Conservation (phyloP, 768 basidiomycete genomes). For the Ramaria sp. region DNA sequence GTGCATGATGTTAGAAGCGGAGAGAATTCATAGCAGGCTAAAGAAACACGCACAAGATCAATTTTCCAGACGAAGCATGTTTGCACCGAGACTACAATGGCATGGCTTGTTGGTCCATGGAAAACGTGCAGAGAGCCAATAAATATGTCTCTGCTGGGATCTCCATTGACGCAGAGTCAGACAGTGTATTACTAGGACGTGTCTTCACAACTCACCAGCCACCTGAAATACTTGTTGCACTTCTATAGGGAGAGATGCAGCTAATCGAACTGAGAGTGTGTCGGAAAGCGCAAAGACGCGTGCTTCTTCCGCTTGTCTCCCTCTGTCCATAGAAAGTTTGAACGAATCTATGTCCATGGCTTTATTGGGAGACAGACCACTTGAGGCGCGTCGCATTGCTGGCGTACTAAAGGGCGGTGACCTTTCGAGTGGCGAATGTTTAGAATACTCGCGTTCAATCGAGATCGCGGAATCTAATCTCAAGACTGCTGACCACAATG, state of each 20-base stretch:
- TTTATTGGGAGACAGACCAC: background rate
- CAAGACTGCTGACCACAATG: constrained; percentile 31
- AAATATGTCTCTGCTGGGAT: constrained; percentile 5
- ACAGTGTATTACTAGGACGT: background rate
- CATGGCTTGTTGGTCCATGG: background rate
- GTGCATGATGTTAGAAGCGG: background rate
- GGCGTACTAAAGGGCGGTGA: background rate
- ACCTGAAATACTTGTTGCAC: constrained; percentile 4
- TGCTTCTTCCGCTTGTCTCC: constrained; percentile 2
- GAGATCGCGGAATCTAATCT: constrained; percentile 2
- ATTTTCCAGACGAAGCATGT: constrained; percentile 10
- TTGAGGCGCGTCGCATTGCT: background rate
- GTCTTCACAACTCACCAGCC: background rate
- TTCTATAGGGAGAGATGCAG: constrained; percentile 3
- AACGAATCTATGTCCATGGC: background rate
- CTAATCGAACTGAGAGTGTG: constrained; percentile 5
- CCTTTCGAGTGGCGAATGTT: background rate
- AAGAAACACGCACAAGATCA: background rate
- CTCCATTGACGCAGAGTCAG: background rate
- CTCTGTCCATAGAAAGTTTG: background rate
- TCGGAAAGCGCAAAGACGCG: constrained; percentile 4
- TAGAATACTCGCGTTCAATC: no score
- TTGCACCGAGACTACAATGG: background rate
- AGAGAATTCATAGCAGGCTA: background rate
- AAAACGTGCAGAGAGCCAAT: constrained; percentile 5